Evolutionary conservation across 805 yeast species (phyloP), one percentile per base, ranked within the genome.

Genomic region (Cyberlindnera mycetangii): DNA sequence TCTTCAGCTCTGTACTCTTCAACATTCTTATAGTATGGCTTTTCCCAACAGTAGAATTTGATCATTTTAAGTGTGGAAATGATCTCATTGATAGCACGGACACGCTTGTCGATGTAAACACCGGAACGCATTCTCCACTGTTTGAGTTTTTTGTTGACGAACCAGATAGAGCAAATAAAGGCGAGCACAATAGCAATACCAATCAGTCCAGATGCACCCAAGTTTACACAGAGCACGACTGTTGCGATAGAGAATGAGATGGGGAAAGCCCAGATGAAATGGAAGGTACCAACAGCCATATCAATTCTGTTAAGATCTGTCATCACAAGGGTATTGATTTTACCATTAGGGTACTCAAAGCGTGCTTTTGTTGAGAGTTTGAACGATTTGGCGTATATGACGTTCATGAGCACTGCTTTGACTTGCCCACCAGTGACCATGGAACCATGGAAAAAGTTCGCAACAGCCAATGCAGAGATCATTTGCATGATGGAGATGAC

Each of bases 41-140:
- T 72, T 65, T 90, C 97, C 97, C 97, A 90, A 1, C 95, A 86
- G 61, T 89, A 90, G 61, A 76, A 85, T 67, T 90, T 90, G 62
- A 90, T 86, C 69, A 84, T 75, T 58, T 85, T 87, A 74, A 90
- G 77, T 52, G 85, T 80, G 58, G 76, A 80, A 51, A 90, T 70
- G 22, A 89, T 78, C 62, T 90, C 98, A 52, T 86, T 83, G 62
- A 89, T 81, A 39, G 78, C 71, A 37, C 79, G 73, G 18, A 90
- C 88, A 58, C 98, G 80, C 17, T 69, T 64, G 62, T 90, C 98
- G 2, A 96, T 90, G 55, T 68, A 76, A 2, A 65, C 66, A 45
- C 79, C 79, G 9, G 87, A 81, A n/a, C 62, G 61, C 20, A 65
- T 68, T 59, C 97, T 78, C 49, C 74, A 70, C 3, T 50, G 59